Percentiles rank a stretch among this genome's conserved stretches.
These are phyloP conservation scores for Macrophomina phaseolina DNA, from an alignment of 2,329 filamentous ascomycete species.

Conservation along the genomic window DNA sequence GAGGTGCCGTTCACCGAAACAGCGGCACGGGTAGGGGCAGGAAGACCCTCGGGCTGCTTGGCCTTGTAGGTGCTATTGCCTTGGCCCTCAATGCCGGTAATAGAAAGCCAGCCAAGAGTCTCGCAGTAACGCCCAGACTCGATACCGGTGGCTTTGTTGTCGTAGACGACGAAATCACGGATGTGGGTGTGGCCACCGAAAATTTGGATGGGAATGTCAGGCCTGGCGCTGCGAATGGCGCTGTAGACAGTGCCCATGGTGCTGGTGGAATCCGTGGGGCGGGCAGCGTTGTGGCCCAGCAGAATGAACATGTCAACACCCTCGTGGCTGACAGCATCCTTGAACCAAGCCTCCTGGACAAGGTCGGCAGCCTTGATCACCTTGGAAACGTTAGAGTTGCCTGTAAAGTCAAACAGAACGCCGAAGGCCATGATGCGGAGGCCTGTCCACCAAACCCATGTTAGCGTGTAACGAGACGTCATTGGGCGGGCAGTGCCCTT, in stretches of 20 bases:
- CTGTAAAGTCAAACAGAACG: constrained; percentile 56
- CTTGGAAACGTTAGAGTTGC: constrained; percentile 66
- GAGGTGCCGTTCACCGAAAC: constrained; percentile 32
- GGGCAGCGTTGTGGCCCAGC: constrained; percentile 67
- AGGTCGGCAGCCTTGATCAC: constrained; percentile 61
- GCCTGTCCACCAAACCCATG: constrained; percentile 33
- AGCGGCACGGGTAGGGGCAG: constrained; percentile 49
- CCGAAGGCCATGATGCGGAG: constrained; percentile 61
- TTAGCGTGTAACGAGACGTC: background rate
- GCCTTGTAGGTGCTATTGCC: constrained; percentile 47
- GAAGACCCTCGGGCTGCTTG: constrained; percentile 48
- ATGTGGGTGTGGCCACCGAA: constrained; percentile 71
- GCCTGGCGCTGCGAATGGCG: constrained; percentile 63
- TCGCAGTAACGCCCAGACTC: constrained; percentile 71
- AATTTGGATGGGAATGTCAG: constrained; percentile 66
- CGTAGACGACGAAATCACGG: constrained; percentile 69
- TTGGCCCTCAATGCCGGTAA: constrained; percentile 62
- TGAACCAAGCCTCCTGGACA: constrained; percentile 65
- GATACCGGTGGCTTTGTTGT: constrained; percentile 65
- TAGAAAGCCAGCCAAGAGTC: constrained; percentile 70
- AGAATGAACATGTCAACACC: constrained; percentile 69
- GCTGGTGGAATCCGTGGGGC: constrained; percentile 52
- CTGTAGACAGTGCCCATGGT: constrained; percentile 59
- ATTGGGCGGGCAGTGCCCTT: too few relatives aligned
- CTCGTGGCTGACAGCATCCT: constrained; percentile 58